Evolutionary conservation across 1,284 basidiomycete genomes (phyloP), one percentile per base, ranked within the genome.

Genomic region (Sanguinoderma infundibulare): DNA sequence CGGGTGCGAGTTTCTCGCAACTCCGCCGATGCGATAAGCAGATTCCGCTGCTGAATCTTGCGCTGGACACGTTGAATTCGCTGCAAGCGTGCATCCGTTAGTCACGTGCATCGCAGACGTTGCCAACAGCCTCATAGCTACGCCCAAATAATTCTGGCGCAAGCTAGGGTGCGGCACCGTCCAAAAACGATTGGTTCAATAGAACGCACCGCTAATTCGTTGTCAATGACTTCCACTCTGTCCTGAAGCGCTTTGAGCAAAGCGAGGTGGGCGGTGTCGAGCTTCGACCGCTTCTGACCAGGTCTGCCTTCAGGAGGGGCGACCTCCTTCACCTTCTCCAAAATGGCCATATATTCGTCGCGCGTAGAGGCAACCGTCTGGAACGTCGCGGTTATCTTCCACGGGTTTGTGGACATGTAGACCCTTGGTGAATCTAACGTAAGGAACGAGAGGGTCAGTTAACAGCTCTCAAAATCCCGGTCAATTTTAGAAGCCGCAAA

Each of bases 401-500:
- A 94, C 34, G 91, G 91, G 73, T 94, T 94, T 10, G 89, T 91
- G 32, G 92, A 93, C 36, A 83, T 76, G 70, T 91, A 94, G 59
- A 93, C 77, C 63, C 91, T 85, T 42, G 91, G 89, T 54, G 92
- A 93, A 78, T 90, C 91, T 94, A 72, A 70, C 65, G 52, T 72
- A 69, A 72, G 66, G 74, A 70, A 68, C 67, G 65, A n/a, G 66
- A 66, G 71, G 62, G 60, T 69, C 60, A 68, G 70, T 64, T 60
- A 72, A 63, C 55, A 38, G 12, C 55, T 28, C 6, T 9, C 30
- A 30, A 51, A 61, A 65, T 32, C 56, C 61, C n/a, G 26, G 49
- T 59, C 56, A 59, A 60, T 62, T 52, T 56, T 59, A 57, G 57
- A 44, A 47, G 42, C 58, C 62, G 61, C 59, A 61, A 67, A 61